Percentiles rank a stretch among this genome's conserved stretches.
Evolutionary conservation across 805 yeast genomes (phyloP).

Genomic region (Dipodascus geniculatus): DNA sequence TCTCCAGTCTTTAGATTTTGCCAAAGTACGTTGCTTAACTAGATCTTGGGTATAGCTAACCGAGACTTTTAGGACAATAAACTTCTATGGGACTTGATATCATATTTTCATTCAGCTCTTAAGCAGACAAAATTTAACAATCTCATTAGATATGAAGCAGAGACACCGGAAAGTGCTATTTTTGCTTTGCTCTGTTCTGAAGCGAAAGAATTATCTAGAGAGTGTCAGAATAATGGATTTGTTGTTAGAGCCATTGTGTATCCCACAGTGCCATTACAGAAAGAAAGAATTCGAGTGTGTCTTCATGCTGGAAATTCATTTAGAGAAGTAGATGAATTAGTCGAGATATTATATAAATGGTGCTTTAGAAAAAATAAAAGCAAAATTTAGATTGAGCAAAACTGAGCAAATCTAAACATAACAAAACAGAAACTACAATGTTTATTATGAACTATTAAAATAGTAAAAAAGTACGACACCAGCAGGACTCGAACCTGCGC

Average conservation of each 20-base stretch:
- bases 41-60: neutral
- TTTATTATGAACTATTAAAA: too few relatives aligned
- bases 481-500: slow-evolving; percentile 27
- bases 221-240: slow-evolving; percentile 14
- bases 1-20: neutral
- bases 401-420: too few relatives aligned
- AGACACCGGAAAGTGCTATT: slow-evolving; percentile 4
- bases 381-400: too few relatives aligned
- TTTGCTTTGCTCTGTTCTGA: slow-evolving; percentile 9
- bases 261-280: slow-evolving; percentile 19
- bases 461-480: slow-evolving; percentile 19
- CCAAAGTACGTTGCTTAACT: neutral
- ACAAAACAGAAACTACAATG: too few relatives aligned
- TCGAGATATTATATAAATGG: slow-evolving; percentile 6
- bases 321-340: slow-evolving; percentile 10
- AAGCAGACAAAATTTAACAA: neutral
- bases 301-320: slow-evolving; percentile 14
- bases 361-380: neutral
- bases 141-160: neutral
- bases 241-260: slow-evolving; percentile 17
- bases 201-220: slow-evolving; percentile 13
- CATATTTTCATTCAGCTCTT: neutral
- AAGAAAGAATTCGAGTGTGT: slow-evolving; percentile 17
- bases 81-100: slow-evolving; percentile 3
- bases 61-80: neutral